Percentiles rank a stretch among this genome's conserved stretches.
Evolutionary conservation across 2,329 filamentous ascomycete species (phyloP).

Genomic region (Celoporthe dispersa): DNA sequence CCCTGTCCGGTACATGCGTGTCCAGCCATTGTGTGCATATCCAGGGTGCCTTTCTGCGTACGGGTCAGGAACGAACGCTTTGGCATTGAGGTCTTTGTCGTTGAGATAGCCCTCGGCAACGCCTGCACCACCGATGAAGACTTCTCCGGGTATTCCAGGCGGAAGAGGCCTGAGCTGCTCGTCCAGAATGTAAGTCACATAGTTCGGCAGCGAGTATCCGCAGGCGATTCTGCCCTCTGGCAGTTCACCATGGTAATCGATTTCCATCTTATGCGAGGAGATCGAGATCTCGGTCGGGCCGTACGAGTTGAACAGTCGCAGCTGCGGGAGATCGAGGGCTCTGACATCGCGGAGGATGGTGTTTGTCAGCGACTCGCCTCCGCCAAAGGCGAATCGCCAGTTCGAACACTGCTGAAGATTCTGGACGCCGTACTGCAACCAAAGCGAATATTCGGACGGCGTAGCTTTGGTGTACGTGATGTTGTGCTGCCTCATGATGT

Average conservation of each 20-base stretch:
- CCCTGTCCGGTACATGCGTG: slow-evolving; percentile 45
- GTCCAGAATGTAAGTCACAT: not conserved
- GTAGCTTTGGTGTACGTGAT: not conserved
- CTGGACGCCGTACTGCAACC: not conserved
- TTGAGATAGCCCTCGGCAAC: slow-evolving; percentile 36
- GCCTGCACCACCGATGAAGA: slow-evolving; percentile 46
- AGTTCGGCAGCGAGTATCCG: slow-evolving; percentile 46
- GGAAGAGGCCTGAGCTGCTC: slow-evolving; percentile 35
- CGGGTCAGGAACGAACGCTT: not conserved
- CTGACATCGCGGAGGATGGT: not conserved
- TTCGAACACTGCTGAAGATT: not conserved
- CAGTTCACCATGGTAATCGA: not conserved
- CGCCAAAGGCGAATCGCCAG: slow-evolving; percentile 36
- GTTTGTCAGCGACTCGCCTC: slow-evolving; percentile 36
- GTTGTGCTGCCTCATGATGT: not conserved
- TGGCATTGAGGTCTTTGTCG: slow-evolving; percentile 28
- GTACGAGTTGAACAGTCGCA: slow-evolving; percentile 21
- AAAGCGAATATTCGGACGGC: not conserved
- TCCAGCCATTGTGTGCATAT: slow-evolving; percentile 28
- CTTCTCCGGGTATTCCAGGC: slow-evolving; percentile 44
- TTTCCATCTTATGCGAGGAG: slow-evolving; percentile 5
- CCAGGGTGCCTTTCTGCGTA: not conserved
- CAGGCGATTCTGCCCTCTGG: slow-evolving; percentile 35
- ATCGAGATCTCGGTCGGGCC: slow-evolving; percentile 19
- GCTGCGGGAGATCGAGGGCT: not conserved